These are phyloP conservation scores for Aspergillus alliaceus DNA, from an alignment of 2,329 filamentous ascomycete species.

Conservation along the genomic window DNA sequence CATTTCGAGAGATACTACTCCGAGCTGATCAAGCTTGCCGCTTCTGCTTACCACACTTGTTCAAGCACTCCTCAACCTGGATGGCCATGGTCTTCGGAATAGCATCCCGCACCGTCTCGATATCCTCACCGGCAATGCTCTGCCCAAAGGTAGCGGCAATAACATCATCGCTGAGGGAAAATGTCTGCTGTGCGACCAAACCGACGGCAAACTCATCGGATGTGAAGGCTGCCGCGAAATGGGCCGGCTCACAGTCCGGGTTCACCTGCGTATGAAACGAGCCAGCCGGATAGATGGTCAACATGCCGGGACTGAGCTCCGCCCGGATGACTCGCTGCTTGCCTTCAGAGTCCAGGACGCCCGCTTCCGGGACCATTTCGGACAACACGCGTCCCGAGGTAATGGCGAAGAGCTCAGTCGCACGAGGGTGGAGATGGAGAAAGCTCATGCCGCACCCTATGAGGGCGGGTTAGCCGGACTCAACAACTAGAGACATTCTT, in stretches of 20 bases:
- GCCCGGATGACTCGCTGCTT: slow-evolving; percentile 19
- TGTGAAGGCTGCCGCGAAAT: slow-evolving; percentile 24
- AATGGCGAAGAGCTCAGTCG: slow-evolving; percentile 24
- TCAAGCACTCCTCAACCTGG: slow-evolving; percentile 25
- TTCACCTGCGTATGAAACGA: slow-evolving; percentile 29
- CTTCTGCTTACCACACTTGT: slow-evolving; percentile 24
- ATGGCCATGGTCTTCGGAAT: slow-evolving; percentile 19
- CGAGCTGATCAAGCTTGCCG: not conserved
- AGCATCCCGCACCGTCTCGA: slow-evolving; percentile 18
- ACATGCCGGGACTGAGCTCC: slow-evolving; percentile 17
- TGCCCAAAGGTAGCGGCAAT: slow-evolving; percentile 20
- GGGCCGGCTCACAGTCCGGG: slow-evolving; percentile 25
- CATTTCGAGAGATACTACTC: not conserved
- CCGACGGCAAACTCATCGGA: slow-evolving; percentile 23
- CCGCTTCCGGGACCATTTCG: slow-evolving; percentile 21
- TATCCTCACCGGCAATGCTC: slow-evolving; percentile 22
- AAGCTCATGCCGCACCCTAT: slow-evolving; percentile 27
- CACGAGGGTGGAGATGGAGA: slow-evolving; percentile 26
- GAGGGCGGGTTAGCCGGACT: not conserved
- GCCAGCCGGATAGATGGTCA: slow-evolving; percentile 26
- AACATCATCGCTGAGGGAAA: slow-evolving; percentile 20
- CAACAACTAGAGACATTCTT: not conserved
- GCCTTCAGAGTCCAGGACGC: slow-evolving; percentile 13
- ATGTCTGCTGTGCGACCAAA: slow-evolving; percentile 19
- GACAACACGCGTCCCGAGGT: slow-evolving; percentile 17